A percentile compares a stretch with the other conserved stretches of the same genome.
phyloP scores from a whole-genome alignment of 2,329 filamentous ascomycete species.

The Pseudogymnoascus sp. region DNA sequence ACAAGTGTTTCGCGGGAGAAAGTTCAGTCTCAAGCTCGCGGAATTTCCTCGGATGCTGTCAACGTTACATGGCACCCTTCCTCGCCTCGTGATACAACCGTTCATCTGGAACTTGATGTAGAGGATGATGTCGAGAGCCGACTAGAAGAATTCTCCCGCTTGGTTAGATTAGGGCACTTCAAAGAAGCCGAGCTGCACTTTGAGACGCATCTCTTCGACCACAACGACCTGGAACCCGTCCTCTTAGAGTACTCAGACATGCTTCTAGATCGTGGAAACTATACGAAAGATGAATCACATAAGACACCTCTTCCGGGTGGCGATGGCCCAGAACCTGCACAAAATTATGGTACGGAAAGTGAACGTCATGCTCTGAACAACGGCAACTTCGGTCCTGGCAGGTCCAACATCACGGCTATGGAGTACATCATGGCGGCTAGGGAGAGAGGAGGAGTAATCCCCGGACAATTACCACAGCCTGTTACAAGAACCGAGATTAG shows the following conservation, averaged over 20 bases:
- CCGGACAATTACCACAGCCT: background rate
- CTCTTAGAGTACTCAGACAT: background rate
- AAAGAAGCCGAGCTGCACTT: slow-evolving; percentile 18
- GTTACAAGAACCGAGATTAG: background rate
- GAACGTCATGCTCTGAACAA: background rate
- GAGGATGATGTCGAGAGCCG: background rate
- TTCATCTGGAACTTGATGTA: background rate
- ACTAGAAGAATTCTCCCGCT: slow-evolving; percentile 20
- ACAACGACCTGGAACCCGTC: background rate
- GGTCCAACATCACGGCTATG: background rate
- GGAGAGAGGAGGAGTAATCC: background rate
- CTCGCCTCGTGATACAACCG: background rate
- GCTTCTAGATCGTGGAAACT: background rate
- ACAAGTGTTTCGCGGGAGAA: background rate
- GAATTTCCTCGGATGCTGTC: background rate
- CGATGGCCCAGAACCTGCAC: background rate
- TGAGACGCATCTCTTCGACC: slow-evolving; percentile 11
- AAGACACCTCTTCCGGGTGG: background rate
- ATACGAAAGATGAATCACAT: background rate
- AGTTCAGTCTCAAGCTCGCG: background rate
- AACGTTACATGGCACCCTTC: background rate
- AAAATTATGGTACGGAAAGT: background rate
- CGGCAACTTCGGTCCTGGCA: background rate
- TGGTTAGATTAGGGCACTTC: slow-evolving; percentile 20
- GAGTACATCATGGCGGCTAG: background rate